These are phyloP conservation scores for Phytophthora tentaculata DNA, from an alignment of 352 stramenopile species.

Conservation along the genomic window DNA sequence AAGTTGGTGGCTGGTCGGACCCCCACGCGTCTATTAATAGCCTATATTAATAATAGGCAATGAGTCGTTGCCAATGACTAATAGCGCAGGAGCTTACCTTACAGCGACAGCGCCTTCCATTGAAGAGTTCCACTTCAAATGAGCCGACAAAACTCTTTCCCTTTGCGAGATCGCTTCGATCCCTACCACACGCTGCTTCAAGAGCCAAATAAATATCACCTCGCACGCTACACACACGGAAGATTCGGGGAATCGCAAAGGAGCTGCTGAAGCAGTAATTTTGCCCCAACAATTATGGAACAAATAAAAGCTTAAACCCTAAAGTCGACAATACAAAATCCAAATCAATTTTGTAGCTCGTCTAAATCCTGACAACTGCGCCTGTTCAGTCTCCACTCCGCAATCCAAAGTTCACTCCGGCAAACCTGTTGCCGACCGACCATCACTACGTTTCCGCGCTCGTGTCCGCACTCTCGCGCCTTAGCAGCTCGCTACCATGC, in stretches of 20 bases:
- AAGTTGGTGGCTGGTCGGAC: no score
- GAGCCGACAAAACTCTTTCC: neutral
- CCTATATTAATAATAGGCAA: no score
- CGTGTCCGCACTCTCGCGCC: neutral
- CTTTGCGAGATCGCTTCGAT: neutral
- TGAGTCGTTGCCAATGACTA: no score
- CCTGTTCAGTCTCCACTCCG: constrained; percentile 23
- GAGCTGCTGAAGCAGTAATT: neutral
- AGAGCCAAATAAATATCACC: constrained; percentile 13
- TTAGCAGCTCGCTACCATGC: constrained; percentile 38
- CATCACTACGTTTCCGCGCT: constrained; percentile 19
- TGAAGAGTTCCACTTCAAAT: constrained; percentile 9
- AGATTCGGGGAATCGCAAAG: constrained; percentile 16
- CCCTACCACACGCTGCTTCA: no score
- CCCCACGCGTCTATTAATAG: no score
- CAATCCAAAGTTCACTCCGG: constrained; percentile 19
- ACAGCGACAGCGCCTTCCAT: neutral
- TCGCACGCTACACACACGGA: constrained; percentile 2
- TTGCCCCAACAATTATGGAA: neutral
- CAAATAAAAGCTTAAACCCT: neutral
- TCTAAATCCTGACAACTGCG: constrained; percentile 6
- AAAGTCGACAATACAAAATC: neutral
- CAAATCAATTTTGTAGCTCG: neutral
- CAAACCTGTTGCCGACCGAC: constrained; percentile 9
- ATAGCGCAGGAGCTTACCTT: no score